Conservation (phyloP, 345 rosid genomes). For the Brassica rapa region DNA sequence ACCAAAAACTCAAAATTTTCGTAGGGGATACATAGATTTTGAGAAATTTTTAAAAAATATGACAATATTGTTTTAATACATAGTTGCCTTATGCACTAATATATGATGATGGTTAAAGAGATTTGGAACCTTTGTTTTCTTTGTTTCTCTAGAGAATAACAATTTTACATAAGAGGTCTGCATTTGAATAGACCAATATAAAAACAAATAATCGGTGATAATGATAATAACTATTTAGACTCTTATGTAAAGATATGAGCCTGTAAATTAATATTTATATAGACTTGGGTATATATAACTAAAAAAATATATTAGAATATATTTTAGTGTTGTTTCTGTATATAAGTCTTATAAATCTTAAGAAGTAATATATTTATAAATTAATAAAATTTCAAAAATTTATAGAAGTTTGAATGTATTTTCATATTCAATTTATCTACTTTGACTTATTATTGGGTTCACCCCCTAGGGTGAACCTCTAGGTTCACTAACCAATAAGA, state of each 20-base stretch:
- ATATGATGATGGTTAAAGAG: no score
- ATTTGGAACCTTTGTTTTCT: no score
- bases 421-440: neutral
- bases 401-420: neutral
- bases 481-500: no score
- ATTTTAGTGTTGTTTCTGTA: neutral
- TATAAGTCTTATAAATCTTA: neutral
- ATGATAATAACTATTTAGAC: neutral
- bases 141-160: no score
- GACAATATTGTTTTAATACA: no score
- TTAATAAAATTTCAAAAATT: neutral
- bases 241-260: neutral
- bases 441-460: neutral
- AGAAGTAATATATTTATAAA: neutral
- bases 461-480: no score
- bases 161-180: no score
- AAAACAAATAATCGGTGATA: neutral
- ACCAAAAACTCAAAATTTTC: no score
- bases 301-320: neutral
- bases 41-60: no score
- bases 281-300: neutral
- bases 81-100: no score
- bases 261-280: neutral
- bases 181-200: neutral
- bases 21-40: no score